Conservation (phyloP, 352 stramenopile genomes). For the Phytopythium litorale region DNA sequence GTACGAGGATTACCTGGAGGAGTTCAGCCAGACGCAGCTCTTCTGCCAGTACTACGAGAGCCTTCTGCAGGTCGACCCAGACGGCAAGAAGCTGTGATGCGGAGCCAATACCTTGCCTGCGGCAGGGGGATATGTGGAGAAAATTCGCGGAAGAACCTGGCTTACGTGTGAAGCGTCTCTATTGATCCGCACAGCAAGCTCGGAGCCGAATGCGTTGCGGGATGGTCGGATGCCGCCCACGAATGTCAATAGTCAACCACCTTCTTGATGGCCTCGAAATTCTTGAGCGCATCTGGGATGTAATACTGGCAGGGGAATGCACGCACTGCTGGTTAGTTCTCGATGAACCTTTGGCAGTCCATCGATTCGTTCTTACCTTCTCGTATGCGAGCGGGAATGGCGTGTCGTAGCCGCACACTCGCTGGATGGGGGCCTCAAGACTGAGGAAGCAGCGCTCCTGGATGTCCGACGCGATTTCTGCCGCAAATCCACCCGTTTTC, state of each 20-base stretch:
- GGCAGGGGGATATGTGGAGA: neutral
- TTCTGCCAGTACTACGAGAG: constrained; percentile 87
- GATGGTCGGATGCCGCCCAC: neutral
- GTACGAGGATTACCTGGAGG: constrained; percentile 68
- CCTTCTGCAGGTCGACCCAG: constrained; percentile 37
- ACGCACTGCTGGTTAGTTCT: neutral
- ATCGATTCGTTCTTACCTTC: constrained; percentile 47
- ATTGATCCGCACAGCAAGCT: constrained; percentile 1
- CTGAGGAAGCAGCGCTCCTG: constrained; percentile 94
- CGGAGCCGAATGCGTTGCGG: neutral
- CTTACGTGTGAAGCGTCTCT: constrained; percentile 1
- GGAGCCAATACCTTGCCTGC: neutral
- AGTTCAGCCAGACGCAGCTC: constrained; percentile 84
- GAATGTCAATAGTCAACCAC: constrained; percentile 86
- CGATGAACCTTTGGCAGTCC: neutral
- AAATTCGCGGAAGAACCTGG: neutral
- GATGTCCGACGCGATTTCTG: constrained; percentile 94
- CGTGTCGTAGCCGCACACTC: constrained; percentile 95
- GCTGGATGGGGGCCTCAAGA: constrained; percentile 94
- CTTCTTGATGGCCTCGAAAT: constrained; percentile 94
- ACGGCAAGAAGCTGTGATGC: constrained; percentile 13
- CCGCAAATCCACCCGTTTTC: constrained; percentile 93
- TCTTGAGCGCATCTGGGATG: constrained; percentile 92
- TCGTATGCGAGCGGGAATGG: constrained; percentile 97
- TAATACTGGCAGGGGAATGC: constrained; percentile 56